These are phyloP conservation scores for Linaria vulgaris DNA, from an alignment of 257 asterid species.

Conservation along the genomic window DNA sequence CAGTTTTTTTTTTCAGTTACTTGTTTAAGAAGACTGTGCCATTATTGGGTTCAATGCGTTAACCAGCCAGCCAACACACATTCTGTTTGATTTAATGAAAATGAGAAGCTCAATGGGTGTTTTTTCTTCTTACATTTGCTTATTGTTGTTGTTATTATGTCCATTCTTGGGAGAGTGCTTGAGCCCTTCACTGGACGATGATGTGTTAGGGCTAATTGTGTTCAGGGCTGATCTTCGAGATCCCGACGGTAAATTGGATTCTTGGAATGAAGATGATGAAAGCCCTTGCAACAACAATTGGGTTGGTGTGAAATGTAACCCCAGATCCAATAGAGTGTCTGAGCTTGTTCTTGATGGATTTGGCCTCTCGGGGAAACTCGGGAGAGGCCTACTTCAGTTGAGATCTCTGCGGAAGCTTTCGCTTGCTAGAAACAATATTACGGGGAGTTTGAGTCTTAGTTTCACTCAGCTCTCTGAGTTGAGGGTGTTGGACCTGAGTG, in stretches of 20 bases:
- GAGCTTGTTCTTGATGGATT: constrained; percentile 86
- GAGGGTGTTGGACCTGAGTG: constrained; percentile 71
- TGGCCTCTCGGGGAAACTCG: constrained; percentile 76
- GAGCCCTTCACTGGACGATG: constrained; percentile 84
- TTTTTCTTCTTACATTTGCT: constrained; percentile 29
- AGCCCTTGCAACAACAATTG: constrained; percentile 77
- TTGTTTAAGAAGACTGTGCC: constrained; percentile 1
- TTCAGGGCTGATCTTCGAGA: constrained; percentile 84
- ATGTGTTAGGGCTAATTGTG: constrained; percentile 85
- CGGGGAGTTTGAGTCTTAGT: constrained; percentile 65
- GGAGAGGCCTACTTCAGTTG: constrained; percentile 83
- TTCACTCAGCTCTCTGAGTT: constrained; percentile 72
- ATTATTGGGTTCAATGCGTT: constrained; percentile 31
- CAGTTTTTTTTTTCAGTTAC: not conserved
- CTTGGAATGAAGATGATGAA: constrained; percentile 93
- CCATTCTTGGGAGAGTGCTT: constrained; percentile 42
- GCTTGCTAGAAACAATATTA: constrained; percentile 67
- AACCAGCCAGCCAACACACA: not conserved
- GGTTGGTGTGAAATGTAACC: constrained; percentile 80
- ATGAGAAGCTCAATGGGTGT: constrained; percentile 54
- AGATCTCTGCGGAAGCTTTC: constrained; percentile 76
- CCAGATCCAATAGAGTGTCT: constrained; percentile 89
- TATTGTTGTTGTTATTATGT: constrained; percentile 17
- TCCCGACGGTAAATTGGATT: constrained; percentile 62
- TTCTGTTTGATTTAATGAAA: constrained; percentile 23